Evolutionary conservation across 2,329 filamentous ascomycete species (phyloP).

Genomic region (Nothopassalora personata): DNA sequence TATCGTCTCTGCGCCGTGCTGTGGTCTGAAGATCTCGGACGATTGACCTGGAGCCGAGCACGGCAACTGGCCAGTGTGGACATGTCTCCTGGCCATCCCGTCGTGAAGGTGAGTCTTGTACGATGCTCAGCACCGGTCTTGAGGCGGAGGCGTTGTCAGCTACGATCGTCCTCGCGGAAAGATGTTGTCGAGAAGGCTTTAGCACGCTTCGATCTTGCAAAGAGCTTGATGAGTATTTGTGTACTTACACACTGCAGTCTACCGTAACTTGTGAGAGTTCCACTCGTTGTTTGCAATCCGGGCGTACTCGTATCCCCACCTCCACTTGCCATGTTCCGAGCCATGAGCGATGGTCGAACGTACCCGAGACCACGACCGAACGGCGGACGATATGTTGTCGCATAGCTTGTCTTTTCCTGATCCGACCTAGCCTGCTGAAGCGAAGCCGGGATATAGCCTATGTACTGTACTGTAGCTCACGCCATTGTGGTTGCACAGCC

Average conservation of each 20-base stretch:
- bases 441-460: background rate
- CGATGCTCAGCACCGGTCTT: no score
- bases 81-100: constrained; percentile 2
- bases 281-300: background rate
- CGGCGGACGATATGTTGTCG: no score
- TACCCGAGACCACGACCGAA: background rate
- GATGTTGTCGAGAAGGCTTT: background rate
- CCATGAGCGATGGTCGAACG: background rate
- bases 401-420: background rate
- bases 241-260: background rate
- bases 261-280: background rate
- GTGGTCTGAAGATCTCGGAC: constrained; percentile 33
- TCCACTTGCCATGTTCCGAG: background rate
- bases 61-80: constrained; percentile 33
- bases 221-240: no score
- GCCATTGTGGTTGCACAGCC: background rate
- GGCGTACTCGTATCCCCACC: background rate
- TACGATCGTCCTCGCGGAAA: no score
- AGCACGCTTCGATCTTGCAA: background rate
- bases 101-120: no score
- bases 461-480: background rate
- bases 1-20: constrained; percentile 28
- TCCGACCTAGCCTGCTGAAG: background rate
- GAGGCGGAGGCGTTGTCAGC: no score
- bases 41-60: constrained; percentile 33